Conservation (phyloP, 345 rosid genomes). For the Orychophragmus violaceus region DNA sequence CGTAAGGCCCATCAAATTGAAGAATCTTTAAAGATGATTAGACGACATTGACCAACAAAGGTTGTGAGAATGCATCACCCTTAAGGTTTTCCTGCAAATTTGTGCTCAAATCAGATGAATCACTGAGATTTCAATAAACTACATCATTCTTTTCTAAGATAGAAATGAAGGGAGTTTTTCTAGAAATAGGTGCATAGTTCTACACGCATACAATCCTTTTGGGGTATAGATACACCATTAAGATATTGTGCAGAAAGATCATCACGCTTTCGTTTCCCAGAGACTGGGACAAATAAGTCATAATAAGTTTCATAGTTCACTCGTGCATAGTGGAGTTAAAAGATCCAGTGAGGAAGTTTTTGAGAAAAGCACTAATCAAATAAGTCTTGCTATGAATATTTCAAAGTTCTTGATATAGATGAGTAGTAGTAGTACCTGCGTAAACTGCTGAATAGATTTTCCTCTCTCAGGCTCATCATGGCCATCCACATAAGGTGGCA, state of each 20-base stretch:
- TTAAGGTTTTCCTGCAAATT: background rate
- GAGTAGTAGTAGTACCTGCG: slow-evolving; percentile 47
- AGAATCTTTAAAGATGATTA: background rate
- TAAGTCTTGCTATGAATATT: background rate
- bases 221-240: slow-evolving; percentile 88
- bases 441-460: slow-evolving; percentile 59
- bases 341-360: background rate
- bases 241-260: slow-evolving; percentile 61
- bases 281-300: slow-evolving; percentile 66
- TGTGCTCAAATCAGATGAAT: background rate
- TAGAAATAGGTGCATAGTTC: slow-evolving; percentile 11
- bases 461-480: slow-evolving; percentile 87
- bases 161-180: no score
- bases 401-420: background rate
- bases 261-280: slow-evolving; percentile 95
- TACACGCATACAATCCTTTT: slow-evolving; percentile 77
- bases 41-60: background rate
- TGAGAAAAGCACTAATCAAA: background rate
- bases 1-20: background rate
- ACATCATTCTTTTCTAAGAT: background rate
- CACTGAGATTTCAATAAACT: slow-evolving; percentile 5
- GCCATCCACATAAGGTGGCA: slow-evolving; percentile 85
- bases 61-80: background rate
- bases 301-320: background rate
- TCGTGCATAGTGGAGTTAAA: background rate